Percentiles rank a stretch among this genome's conserved stretches.
Evolutionary conservation across 305 asterid genomes (phyloP).

Genomic region (Fraxinus velutina): DNA sequence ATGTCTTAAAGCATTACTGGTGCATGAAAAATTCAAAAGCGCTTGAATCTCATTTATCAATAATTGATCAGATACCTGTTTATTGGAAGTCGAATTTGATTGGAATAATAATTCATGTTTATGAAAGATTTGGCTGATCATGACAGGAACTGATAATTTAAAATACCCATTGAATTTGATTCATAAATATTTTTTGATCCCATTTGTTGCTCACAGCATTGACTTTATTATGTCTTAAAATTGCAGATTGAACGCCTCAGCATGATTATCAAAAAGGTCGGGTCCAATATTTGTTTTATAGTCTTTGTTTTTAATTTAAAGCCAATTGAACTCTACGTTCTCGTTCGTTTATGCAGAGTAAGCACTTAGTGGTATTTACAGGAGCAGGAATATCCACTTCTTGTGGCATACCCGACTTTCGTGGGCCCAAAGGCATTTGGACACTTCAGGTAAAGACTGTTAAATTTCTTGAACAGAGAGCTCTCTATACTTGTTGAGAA

Average conservation of each 20-base stretch:
- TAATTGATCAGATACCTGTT: neutral
- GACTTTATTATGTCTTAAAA: constrained; percentile 18
- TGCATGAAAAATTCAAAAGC: constrained; percentile 2
- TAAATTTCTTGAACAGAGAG: constrained; percentile 9
- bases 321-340: constrained; percentile 22
- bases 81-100: constrained; percentile 13
- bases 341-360: constrained; percentile 62
- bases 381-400: constrained; percentile 98
- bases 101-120: neutral
- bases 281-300: constrained; percentile 20
- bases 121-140: neutral
- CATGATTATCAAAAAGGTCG: constrained; percentile 63
- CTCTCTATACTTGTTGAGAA: neutral
- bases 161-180: neutral
- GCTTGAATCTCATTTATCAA: neutral
- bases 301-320: constrained; percentile 28
- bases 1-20: neutral
- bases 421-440: constrained; percentile 98
- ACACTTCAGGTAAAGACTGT: constrained; percentile 75
- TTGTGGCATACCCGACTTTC: constrained; percentile 96
- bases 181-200: constrained; percentile 12
- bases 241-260: constrained; percentile 74
- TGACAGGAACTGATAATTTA: neutral
- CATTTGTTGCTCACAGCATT: constrained; percentile 18
- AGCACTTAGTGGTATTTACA: constrained; percentile 91